These are phyloP conservation scores for Torulaspora gathmanii DNA, from an alignment of 805 yeast species.

Conservation along the genomic window DNA sequence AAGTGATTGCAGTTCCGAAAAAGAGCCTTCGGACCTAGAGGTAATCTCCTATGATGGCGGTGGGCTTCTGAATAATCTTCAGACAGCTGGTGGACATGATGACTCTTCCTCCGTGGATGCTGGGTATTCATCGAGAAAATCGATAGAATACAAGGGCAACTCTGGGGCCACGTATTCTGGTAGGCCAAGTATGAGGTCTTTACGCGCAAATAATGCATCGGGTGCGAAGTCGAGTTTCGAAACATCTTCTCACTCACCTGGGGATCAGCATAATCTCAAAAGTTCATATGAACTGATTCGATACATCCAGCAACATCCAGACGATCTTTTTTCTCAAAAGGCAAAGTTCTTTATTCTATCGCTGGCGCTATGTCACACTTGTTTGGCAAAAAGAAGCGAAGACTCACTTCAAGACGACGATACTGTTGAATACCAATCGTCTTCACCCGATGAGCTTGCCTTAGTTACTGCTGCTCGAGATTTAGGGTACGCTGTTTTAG, in stretches of 20 bases:
- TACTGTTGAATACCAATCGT: conserved; percentile 75
- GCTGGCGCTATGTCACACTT: conserved; percentile 83
- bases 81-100: not conserved
- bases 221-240: conserved; percentile 1
- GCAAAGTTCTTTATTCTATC: conserved; percentile 77
- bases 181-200: conserved; percentile 55
- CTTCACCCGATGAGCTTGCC: conserved; percentile 96
- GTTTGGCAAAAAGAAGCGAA: conserved; percentile 60
- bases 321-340: conserved; percentile 59
- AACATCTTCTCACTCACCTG: not conserved
- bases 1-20: not conserved
- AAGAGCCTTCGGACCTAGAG: conserved; percentile 15
- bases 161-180: conserved; percentile 43
- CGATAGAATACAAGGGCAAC: conserved; percentile 42
- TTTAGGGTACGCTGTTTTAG: conserved; percentile 81
- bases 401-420: conserved; percentile 34
- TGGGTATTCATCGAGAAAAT: conserved; percentile 23
- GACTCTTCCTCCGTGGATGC: not conserved
- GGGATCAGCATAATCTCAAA: conserved; percentile 34
- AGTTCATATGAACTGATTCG: conserved; percentile 63
- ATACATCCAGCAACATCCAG: conserved; percentile 69
- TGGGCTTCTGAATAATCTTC: conserved; percentile 5
- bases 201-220: conserved; percentile 13
- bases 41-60: conserved; percentile 25
- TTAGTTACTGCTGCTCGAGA: conserved; percentile 92